Base-by-base conservation (phyloP, 1,139 yeast genomes). In the Nakaseomyces bracarensis region DNA sequence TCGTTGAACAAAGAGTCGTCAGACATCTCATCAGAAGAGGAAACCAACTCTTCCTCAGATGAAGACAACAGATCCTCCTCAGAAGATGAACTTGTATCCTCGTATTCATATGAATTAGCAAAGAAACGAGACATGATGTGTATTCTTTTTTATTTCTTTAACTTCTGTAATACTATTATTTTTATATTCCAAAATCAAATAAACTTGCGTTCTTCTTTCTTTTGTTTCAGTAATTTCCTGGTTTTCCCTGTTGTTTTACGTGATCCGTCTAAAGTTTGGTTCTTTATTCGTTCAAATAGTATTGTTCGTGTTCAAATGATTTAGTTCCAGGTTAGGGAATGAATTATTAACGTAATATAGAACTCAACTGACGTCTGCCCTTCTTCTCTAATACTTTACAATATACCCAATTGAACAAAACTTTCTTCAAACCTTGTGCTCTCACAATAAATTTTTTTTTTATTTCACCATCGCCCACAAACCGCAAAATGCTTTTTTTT, bases 11-110 rank as follows among this genome's bases (percentile, higher is more conserved):
- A 51, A 26, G 60, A 57, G 42, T 53, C 61, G 30, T 54, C 56
- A 13, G 54, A 51, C 25, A 46, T 49, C 31, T 64, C 68, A 48
- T 67, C 70, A 39, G 73, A 67, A 30, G 75, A 70, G 45, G 67
- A 58, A 45, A 76, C 60, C 54, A 75, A 67, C 60, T 77, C 86
- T 54, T 82, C 89, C 54, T 77, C 82, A 40, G 85, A 77, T 40
- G 85, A 72, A 51, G 81, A 74, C 58, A 80, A 71, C 56, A 80
- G 69, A 53, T 78, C 86, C 58, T 82, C 94, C 54, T 82, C 94
- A 50, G 79, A 79, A 33, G 86, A 77, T 37, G 93, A 81, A 43
- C 82, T 73, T 54, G 77, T 79, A 45, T 74, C 68, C 52, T 73
- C 78, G 49, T 75, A 72, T 49, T 69, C 70, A 57, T 75, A 72